A percentile compares a stretch with the other conserved stretches of the same genome.
These are phyloP conservation scores for Glycine soja DNA, from an alignment of 306 rosid genomes.

Conservation along the genomic window DNA sequence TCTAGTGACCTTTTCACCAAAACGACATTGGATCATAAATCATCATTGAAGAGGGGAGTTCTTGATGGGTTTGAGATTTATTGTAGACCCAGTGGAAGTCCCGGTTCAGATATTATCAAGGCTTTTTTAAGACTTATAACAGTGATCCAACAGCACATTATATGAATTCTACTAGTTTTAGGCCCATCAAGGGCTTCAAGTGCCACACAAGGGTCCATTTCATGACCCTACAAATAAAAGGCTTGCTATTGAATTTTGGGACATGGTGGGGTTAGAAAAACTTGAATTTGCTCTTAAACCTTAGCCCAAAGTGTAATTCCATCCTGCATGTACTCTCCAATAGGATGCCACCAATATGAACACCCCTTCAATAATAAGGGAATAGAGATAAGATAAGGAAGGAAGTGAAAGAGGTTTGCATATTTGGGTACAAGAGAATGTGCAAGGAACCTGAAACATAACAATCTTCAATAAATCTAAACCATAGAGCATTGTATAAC, in stretches of 20 bases:
- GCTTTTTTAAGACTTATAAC: slow-evolving; percentile 21
- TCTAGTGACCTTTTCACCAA: slow-evolving; percentile 41
- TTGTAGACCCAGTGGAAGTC: slow-evolving; percentile 44
- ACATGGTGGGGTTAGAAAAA: slow-evolving; percentile 54
- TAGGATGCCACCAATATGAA: slow-evolving; percentile 30
- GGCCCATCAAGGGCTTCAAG: slow-evolving; percentile 43
- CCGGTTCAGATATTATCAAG: slow-evolving; percentile 48
- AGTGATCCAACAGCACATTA: slow-evolving; percentile 38
- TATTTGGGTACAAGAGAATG: slow-evolving; percentile 48
- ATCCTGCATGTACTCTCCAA: slow-evolving; percentile 49
- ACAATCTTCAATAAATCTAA: slow-evolving; percentile 29
- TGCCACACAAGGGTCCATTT: slow-evolving; percentile 42
- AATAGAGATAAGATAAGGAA: slow-evolving; percentile 53
- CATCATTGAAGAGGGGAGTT: slow-evolving; percentile 46
- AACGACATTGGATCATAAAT: slow-evolving; percentile 45
- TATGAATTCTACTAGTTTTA: slow-evolving; percentile 37
- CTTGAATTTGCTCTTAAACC: slow-evolving; percentile 40
- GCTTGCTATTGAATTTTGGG: slow-evolving; percentile 37
- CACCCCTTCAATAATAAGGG: slow-evolving; percentile 35
- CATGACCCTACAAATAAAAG: slow-evolving; percentile 51
- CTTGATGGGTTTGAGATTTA: slow-evolving; percentile 38
- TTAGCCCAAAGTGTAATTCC: slow-evolving; percentile 41
- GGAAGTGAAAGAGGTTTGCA: slow-evolving; percentile 35
- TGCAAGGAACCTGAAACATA: slow-evolving; percentile 44
- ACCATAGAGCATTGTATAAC: not conserved